Base-by-base conservation (phyloP, 768 basidiomycete species). In the Lactifluus volemus region DNA sequence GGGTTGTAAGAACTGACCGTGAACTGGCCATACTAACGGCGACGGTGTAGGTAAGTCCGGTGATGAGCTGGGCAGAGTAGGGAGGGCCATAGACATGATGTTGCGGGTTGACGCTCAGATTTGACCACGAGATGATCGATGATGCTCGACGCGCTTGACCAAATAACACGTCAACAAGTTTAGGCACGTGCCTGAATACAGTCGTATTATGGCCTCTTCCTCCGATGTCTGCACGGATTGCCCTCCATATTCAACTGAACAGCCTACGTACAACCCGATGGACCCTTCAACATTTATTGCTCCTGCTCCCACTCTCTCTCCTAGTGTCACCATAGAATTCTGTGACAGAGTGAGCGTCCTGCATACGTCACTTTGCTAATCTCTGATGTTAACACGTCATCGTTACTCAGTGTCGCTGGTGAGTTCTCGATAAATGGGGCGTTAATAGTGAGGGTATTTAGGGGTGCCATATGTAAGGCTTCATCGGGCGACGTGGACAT, bases 401-500 rank as follows among this genome's bases (percentile, higher is more conserved):
- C 30, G 53, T 38, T 7, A 41, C n/a, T 25, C 30, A 90, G 87
- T 92, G 92, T 72, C 86, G 88, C 72, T 94, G 90, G 90, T 90
- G 70, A 70, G 61, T 54, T 15, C 19, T 50, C n/a, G 30, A 49
- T 25, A 21, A 21, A 25, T 25, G 17, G 10, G 21, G 17, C 11
- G 30, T 45, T 9, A 5, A 53, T 19, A 8, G 44, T 49, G 34
- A 44, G 12, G n/a, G 32, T 34, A 30, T 58, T 49, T 14, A 49
- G 32, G 25, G 5, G 7, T 32, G 41, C 25, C n/a, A 32, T 57
- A 42, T 53, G 53, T 38, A 68, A 95, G 94, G 94, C 79, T 94
- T 42, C 93, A 95, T 67, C 81, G 94, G 67, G 94, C 95, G 36
- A 85, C 84, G 11, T 98, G 95, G 95, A 81, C 86, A n/a, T 88